Conservation (phyloP, 2,329 filamentous ascomycete genomes). For the Esteya vermicola region DNA sequence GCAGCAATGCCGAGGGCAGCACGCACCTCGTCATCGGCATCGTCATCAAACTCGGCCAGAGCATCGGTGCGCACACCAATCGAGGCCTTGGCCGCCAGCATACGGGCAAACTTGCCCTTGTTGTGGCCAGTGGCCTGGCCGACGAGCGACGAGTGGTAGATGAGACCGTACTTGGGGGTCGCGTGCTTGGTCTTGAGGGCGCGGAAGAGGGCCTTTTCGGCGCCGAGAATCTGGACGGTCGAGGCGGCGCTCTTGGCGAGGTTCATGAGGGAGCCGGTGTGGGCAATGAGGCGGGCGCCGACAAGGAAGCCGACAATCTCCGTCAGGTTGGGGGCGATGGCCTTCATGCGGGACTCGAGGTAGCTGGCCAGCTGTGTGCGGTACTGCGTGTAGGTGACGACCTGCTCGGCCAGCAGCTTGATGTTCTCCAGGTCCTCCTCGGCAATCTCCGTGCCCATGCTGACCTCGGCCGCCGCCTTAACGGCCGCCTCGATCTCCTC, state of each 20-base stretch:
- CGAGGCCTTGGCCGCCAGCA: conserved; percentile 85
- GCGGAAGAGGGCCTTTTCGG: conserved; percentile 96
- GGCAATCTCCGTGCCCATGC: conserved; percentile 96
- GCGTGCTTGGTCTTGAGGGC: conserved; percentile 98
- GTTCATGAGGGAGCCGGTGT: conserved; percentile 87
- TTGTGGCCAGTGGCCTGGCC: conserved; percentile 96
- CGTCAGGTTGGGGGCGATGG: conserved; percentile 91
- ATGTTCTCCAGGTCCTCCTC: conserved; percentile 89
- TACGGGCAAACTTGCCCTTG: conserved; percentile 98
- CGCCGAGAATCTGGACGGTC: conserved; percentile 95
- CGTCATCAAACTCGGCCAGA: conserved; percentile 62
- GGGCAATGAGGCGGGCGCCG: conserved; percentile 85
- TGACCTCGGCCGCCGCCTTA: conserved; percentile 89
- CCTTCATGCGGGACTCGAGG: conserved; percentile 84
- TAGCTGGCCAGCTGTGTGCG: conserved; percentile 78
- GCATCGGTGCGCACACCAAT: conserved; percentile 90
- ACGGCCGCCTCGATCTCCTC: conserved; percentile 88
- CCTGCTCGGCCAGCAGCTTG: conserved; percentile 79
- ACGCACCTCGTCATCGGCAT: conserved; percentile 79
- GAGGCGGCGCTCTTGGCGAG: conserved; percentile 89
- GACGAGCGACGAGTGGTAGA: conserved; percentile 85
- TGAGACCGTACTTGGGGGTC: conserved; percentile 94
- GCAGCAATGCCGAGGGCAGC: conserved; percentile 62
- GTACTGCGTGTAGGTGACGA: conserved; percentile 84
- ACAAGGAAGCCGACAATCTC: conserved; percentile 87